These are phyloP conservation scores for Eucalyptus sp. DNA, from an alignment of 345 rosid genomes.

Conservation along the genomic window DNA sequence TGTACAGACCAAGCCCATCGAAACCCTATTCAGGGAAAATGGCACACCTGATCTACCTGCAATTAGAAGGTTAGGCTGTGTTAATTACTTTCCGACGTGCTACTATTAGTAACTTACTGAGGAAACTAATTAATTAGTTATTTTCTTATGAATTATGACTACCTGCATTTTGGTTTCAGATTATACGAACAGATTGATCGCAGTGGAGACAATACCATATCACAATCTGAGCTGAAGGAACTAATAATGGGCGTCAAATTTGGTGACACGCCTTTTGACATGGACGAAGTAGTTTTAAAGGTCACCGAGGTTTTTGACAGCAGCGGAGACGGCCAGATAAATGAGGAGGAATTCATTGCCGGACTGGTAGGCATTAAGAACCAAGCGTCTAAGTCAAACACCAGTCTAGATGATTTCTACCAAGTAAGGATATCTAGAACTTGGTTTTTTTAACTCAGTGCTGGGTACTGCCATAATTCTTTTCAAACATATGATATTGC, in stretches of 20 bases:
- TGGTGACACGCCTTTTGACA: constrained; percentile 2
- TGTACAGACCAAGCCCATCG: neutral
- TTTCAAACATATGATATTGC: neutral
- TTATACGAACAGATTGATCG: constrained; percentile 8
- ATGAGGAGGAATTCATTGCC: constrained; percentile 10
- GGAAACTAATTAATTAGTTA: neutral
- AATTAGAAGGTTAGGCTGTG: neutral
- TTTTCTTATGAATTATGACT: neutral
- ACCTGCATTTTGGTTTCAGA: neutral
- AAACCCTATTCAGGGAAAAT: constrained; percentile 6
- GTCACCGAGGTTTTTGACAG: constrained; percentile 9
- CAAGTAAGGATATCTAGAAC: neutral
- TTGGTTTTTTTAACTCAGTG: neutral
- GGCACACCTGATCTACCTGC: constrained; percentile 9
- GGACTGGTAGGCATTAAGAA: neutral
- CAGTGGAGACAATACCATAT: constrained; percentile 1
- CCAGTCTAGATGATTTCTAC: neutral
- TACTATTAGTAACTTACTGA: neutral
- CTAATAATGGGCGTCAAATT: constrained; percentile 4
- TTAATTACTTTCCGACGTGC: neutral
- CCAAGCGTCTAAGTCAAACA: neutral
- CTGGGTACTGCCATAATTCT: neutral
- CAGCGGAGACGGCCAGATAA: neutral
- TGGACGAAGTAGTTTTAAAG: constrained; percentile 5
- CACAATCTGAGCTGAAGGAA: constrained; percentile 7